A percentile compares a stretch with the other conserved stretches of the same genome.
These are phyloP conservation scores for Macrophomina phaseolina DNA, from an alignment of 2,329 filamentous ascomycete species.

Conservation along the genomic window DNA sequence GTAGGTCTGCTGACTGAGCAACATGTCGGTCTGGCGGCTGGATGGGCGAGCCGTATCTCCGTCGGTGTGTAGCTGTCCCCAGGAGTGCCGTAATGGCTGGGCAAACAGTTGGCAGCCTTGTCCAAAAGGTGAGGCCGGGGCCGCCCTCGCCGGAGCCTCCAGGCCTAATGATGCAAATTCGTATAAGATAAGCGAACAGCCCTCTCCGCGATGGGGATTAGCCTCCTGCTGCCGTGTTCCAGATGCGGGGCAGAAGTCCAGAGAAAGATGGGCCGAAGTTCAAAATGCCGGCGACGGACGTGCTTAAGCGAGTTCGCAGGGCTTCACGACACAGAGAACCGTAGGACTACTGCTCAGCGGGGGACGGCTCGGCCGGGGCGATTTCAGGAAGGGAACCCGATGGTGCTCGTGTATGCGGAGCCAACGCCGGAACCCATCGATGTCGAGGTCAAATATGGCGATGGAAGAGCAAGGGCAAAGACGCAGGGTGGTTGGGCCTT, in stretches of 20 bases:
- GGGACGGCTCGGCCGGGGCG: not conserved
- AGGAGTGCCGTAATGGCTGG: not conserved
- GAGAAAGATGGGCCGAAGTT: not conserved
- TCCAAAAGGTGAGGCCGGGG: not conserved
- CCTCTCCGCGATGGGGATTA: not conserved
- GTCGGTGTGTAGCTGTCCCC: not conserved
- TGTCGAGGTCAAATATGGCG: not conserved
- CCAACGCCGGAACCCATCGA: not conserved
- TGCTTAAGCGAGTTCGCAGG: conserved; percentile 5
- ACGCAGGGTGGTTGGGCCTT: not conserved
- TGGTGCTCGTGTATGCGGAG: not conserved
- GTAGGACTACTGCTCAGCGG: not conserved
- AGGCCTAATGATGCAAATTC: not conserved
- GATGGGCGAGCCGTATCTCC: not conserved
- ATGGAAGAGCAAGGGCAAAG: not conserved
- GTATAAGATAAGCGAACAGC: not conserved
- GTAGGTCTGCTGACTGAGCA: conserved; percentile 12
- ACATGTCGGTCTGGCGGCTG: not conserved
- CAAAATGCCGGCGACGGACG: not conserved
- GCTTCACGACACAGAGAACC: not conserved
- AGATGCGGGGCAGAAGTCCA: not conserved
- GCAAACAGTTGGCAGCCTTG: not conserved
- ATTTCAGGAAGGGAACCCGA: not conserved
- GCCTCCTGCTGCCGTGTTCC: not conserved
- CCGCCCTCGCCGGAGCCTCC: not conserved